These are phyloP conservation scores for Talaromyces liani DNA, from an alignment of 495 filamentous ascomycete species.

Conservation along the genomic window DNA sequence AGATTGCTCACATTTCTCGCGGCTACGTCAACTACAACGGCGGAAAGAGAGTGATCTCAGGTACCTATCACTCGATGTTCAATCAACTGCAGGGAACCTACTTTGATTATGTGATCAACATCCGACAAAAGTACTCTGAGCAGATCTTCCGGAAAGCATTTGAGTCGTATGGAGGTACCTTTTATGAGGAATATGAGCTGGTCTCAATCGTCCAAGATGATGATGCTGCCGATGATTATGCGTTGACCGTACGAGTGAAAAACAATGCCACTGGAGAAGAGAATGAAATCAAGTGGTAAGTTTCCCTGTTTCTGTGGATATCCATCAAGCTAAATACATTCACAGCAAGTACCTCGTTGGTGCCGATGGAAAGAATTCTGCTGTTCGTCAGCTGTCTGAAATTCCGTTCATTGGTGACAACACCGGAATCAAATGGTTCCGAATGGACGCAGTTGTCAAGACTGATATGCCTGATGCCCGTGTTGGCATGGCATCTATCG, in stretches of 20 bases:
- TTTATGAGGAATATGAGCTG: constrained; percentile 2
- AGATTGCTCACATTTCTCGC: constrained; percentile 41
- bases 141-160: background rate
- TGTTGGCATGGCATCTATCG: constrained; percentile 21
- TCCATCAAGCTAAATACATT: background rate
- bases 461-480: constrained; percentile 37
- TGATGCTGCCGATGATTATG: background rate
- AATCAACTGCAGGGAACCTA: background rate
- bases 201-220: background rate
- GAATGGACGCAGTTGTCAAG: constrained; percentile 42
- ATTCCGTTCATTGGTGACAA: constrained; percentile 37
- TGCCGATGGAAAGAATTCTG: background rate
- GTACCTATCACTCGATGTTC: constrained; percentile 1
- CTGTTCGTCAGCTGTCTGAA: constrained; percentile 18
- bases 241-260: constrained; percentile 17
- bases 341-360: background rate
- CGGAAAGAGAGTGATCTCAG: constrained; percentile 22
- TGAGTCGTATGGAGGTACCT: background rate
- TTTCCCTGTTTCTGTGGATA: background rate
- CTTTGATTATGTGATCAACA: background rate
- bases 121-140: background rate
- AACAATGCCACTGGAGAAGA: background rate
- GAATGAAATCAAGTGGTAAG: background rate
- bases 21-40: constrained; percentile 25
- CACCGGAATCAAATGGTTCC: constrained; percentile 36